A percentile compares a stretch with the other conserved stretches of the same genome.
Conservation (phyloP, 257 asterid species). For the Capsicum baccatum region DNA sequence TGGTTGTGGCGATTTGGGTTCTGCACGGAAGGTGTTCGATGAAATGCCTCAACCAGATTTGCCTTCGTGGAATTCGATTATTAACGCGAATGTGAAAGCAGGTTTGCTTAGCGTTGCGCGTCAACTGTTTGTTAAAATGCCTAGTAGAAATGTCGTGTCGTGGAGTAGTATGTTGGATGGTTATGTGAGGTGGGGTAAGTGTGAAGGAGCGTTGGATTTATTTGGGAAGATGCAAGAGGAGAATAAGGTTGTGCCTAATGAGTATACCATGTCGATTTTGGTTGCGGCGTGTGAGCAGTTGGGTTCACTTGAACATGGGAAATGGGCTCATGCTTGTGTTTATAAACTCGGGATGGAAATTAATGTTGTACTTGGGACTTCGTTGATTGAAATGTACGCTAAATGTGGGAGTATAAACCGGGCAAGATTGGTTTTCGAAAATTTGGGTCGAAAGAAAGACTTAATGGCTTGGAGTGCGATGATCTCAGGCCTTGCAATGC, state of each 20-base stretch:
- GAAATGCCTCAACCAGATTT: conserved; percentile 34
- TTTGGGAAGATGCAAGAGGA: conserved; percentile 26
- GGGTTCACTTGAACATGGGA: conserved; percentile 36
- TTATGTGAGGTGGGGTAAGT: conserved; percentile 34
- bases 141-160: conserved; percentile 25
- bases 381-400: conserved; percentile 38
- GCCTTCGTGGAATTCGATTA: conserved; percentile 37
- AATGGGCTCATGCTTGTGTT: conserved; percentile 34
- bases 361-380: conserved; percentile 33
- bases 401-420: conserved; percentile 38
- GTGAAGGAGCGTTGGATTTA: conserved; percentile 28
- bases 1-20: not conserved
- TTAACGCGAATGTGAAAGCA: conserved; percentile 32
- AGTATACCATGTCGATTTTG: conserved; percentile 36
- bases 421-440: conserved; percentile 33
- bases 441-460: conserved; percentile 31
- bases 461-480: conserved; percentile 34
- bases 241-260: conserved; percentile 31
- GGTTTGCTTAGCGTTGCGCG: conserved; percentile 33
- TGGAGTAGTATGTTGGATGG: conserved; percentile 42
- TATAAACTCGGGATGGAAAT: conserved; percentile 30
- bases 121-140: conserved; percentile 29
- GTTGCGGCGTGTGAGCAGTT: conserved; percentile 37
- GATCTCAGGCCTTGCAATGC: conserved; percentile 38
- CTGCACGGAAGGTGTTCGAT: conserved; percentile 29